Base-by-base conservation (phyloP, 139 green algal genomes). In the Trebouxia sp. region DNA sequence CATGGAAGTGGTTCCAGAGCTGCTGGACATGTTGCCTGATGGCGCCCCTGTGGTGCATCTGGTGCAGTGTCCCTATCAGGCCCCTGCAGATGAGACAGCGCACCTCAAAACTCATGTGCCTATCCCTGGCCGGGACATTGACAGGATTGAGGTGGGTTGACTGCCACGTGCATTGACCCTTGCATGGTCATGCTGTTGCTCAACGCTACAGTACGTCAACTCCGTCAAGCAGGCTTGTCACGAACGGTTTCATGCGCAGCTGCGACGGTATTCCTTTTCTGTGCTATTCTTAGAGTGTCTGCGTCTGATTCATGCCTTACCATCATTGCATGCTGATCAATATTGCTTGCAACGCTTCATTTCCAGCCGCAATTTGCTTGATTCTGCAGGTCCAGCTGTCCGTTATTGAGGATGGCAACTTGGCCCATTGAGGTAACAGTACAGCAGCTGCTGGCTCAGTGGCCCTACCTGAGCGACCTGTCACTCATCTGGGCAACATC, bases 401-500 rank as follows among this genome's bases (percentile, higher is more conserved):
- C 14, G 41, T 93, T 76, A 70, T 91, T 35, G n/a, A 70, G 24
- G 88, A 93, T 43, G 86, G 85, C 32, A 95, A 90, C 10, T 87
- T 92, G 56, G 85, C 86, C 12, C 70, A 87, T 89, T 38, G 85
- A 93, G 81, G 78, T 92, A 10, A 65, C 83, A 24, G 20, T 92
- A 3, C 85, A 79, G 39, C 72, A 90, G 47, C 79, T 84, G 0
- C 66, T 93, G 48, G 4, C 93, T 37, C 87, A 93, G 65, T 96
- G 92, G 92, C 92, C 92, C 8, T 96, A 94, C 84, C 87, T 94
- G 32, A 76, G 88, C 1, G 92, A 96, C 69, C 83, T 91, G 39
- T 88, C 82, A 17, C 83, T 96, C n/a, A 62, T 86, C 32, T 88
- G 62, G 20, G 90, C 90, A 26, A 80, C 92, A 26, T 76, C 89